Evolutionary conservation across 2,329 filamentous ascomycete genomes (phyloP).

Genomic region (Arthrobotrys megalospora): DNA sequence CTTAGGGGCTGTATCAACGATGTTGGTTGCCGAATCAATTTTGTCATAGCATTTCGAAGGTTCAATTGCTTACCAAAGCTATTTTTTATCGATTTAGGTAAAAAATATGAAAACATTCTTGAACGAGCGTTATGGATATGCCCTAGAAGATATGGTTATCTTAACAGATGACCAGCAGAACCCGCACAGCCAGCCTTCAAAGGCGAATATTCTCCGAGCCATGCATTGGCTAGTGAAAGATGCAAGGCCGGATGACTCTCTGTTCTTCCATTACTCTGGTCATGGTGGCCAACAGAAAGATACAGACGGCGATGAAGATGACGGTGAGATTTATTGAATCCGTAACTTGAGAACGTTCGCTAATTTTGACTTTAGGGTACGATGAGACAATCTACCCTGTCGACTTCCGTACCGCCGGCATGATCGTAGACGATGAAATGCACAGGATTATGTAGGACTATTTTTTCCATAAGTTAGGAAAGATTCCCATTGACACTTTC

Average conservation of each 20-base stretch:
- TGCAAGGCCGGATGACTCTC: slow-evolving; percentile 80
- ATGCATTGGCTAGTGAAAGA: slow-evolving; percentile 83
- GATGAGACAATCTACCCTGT: slow-evolving; percentile 86
- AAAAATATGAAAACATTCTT: slow-evolving; percentile 82
- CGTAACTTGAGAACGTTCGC: not conserved
- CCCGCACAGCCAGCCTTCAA: slow-evolving; percentile 80
- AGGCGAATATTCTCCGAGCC: slow-evolving; percentile 80
- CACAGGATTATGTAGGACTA: slow-evolving; percentile 75
- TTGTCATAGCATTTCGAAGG: not conserved
- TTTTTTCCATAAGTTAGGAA: not conserved
- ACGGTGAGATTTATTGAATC: slow-evolving; percentile 69
- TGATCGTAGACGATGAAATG: slow-evolving; percentile 85
- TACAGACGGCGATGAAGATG: slow-evolving; percentile 81
- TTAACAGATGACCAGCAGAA: slow-evolving; percentile 82
- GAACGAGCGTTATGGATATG: slow-evolving; percentile 78
- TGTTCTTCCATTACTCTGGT: slow-evolving; percentile 84
- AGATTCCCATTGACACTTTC: not conserved
- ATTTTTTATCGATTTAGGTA: slow-evolving; percentile 65
- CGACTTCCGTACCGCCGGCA: slow-evolving; percentile 78
- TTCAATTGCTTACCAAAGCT: not conserved
- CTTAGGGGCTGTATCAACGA: slow-evolving; percentile 86
- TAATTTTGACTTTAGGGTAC: slow-evolving; percentile 67
- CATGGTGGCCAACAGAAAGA: slow-evolving; percentile 84
- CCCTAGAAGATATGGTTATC: slow-evolving; percentile 84
- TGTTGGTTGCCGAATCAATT: slow-evolving; percentile 65